These are phyloP conservation scores for Eucalyptus erythrocorys DNA, from an alignment of 345 rosid species.

Conservation along the genomic window DNA sequence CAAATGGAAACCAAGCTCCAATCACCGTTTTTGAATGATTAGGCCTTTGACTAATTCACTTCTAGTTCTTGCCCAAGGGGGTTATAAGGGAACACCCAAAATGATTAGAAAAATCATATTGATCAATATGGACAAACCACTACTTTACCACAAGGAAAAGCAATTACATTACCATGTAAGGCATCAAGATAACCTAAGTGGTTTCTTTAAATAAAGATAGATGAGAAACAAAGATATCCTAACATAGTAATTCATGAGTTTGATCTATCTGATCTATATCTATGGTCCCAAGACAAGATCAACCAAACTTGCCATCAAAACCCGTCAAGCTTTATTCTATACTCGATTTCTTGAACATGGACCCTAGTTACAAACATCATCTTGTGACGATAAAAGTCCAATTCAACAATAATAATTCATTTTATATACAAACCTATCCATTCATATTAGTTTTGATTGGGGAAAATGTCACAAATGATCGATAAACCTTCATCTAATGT, in stretches of 20 bases:
- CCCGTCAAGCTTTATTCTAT: neutral
- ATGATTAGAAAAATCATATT: neutral
- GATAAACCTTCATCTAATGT: no score
- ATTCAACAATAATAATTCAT: neutral
- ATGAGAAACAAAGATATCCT: neutral
- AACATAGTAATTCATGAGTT: rapidly evolving
- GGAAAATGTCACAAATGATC: no score
- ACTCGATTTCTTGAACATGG: neutral
- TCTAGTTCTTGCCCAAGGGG: neutral
- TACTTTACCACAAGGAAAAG: neutral
- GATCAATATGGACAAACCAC: neutral
- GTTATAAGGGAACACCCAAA: neutral
- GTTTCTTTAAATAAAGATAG: neutral
- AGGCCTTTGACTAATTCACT: neutral
- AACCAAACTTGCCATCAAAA: neutral
- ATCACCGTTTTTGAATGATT: neutral
- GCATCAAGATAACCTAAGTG: neutral
- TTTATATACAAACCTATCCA: neutral
- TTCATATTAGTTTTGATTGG: neutral
- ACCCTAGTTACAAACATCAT: neutral
- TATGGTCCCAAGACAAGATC: neutral
- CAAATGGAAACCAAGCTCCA: neutral
- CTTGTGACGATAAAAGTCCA: neutral
- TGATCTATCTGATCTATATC: neutral
- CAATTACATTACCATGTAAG: neutral